Base-by-base conservation (phyloP, 768 basidiomycete genomes). In the Tylopilus plumbeoviolaceoides region DNA sequence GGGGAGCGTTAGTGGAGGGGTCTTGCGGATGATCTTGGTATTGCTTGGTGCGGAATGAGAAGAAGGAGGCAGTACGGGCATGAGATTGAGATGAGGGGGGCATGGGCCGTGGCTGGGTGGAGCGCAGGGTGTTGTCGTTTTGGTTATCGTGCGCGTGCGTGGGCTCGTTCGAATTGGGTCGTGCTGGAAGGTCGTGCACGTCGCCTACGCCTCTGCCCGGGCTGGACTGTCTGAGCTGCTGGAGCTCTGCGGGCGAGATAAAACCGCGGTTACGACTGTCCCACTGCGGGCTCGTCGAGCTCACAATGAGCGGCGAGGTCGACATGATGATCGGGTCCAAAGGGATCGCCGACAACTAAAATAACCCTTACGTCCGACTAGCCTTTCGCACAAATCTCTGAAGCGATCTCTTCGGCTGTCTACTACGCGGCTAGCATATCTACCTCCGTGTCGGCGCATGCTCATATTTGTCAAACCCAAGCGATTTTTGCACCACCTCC, bases 401-500 rank as follows among this genome's bases (percentile, higher is more conserved):
- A 36, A 36, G 35, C 35, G 35, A 36, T 36, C 35, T 36, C 35
- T 36, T 36, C 33, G 11, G 28, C 14, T 33, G 12, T 12, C 33
- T 6, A 33, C 5, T 33, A 33, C 33, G 4, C 14, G 30, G 2
- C 30, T 30, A 30, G 38, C n/a, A 18, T 21, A 40, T 20, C 10
- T 21, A 40, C 39, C 38, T 42, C 35, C 10, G 23, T 4, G 30
- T 73, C 70, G 72, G 69, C 1, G 68, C 67, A 51, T 72, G 76
- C 67, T 87, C 84, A 53, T 85, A 89, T 3, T 64, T 68, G 18
- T 76, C 79, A 56, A 89, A 90, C 7, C 93, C 93, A 36, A 90
- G 75, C 3, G 93, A 93, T 43, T 79, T 80, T 59, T 92, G 86
- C 12, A 97, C 79, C 17, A 81, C 81, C 18, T 85, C 83, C 18